A percentile compares a stretch with the other conserved stretches of the same genome.
phyloP scores from a whole-genome alignment of 2,329 filamentous ascomycete species.

The Penicillium sp. region DNA sequence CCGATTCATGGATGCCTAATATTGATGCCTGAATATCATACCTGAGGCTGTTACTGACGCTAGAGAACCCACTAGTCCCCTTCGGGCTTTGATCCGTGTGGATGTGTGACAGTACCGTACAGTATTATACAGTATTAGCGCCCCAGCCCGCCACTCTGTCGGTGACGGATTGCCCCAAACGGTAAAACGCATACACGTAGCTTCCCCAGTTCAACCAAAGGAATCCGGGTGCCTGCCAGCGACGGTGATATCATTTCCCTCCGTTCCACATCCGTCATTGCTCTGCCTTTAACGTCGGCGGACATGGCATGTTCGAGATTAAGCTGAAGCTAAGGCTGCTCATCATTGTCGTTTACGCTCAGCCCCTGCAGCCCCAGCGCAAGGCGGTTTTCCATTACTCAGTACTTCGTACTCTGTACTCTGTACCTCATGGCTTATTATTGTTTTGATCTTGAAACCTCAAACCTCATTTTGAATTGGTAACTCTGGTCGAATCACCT shows the following conservation, averaged over 20 bases:
- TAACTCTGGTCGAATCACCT: too few relatives aligned
- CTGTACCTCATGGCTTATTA: constrained; percentile 7
- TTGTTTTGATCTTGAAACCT: neutral
- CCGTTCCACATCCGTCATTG: constrained; percentile 3
- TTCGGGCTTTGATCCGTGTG: too few relatives aligned
- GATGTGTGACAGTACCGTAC: neutral
- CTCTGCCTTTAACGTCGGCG: neutral
- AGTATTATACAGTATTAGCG: neutral
- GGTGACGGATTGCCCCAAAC: neutral
- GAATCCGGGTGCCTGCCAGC: constrained; percentile 13
- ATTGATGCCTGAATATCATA: neutral
- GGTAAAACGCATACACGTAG: constrained; percentile 6
- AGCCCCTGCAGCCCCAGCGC: constrained; percentile 7
- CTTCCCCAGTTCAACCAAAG: constrained; percentile 3
- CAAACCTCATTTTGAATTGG: neutral
- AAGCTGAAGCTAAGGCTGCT: constrained; percentile 2
- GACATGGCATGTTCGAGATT: neutral
- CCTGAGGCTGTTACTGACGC: neutral
- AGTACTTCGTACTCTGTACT: neutral
- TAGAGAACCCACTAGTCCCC: neutral
- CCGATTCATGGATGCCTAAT: neutral
- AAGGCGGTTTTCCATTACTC: constrained; percentile 10
- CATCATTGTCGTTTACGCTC: neutral
- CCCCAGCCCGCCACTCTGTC: neutral
- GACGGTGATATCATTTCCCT: neutral